Evolutionary conservation across 306 rosid species (phyloP).

Genomic region (Cyamopsis tetragonoloba): DNA sequence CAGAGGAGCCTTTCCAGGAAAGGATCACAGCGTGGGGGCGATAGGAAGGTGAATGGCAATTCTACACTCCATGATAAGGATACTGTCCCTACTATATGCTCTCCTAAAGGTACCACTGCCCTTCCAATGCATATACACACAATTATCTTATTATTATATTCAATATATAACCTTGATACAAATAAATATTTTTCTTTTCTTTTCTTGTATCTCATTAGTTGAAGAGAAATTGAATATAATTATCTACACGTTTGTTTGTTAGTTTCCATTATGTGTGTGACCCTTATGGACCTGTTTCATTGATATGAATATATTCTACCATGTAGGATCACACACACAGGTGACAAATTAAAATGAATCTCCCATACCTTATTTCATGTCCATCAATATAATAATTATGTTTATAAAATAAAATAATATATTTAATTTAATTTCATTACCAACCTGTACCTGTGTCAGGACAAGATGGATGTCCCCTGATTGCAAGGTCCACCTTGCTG

Average conservation of each 20-base stretch:
- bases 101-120: constrained; percentile 56
- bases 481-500: constrained; percentile 21
- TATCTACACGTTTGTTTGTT: constrained; percentile 12
- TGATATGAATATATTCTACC: not conserved
- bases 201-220: not conserved
- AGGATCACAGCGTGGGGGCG: constrained; percentile 61
- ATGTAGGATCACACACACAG: not conserved
- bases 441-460: constrained; percentile 40
- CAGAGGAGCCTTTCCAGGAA: constrained; percentile 80
- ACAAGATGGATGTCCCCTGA: constrained; percentile 35
- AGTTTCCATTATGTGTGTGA: constrained; percentile 6
- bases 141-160: not conserved
- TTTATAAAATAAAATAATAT: too few relatives aligned
- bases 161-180: too few relatives aligned
- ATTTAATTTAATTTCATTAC: constrained; percentile 26
- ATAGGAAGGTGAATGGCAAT: constrained; percentile 47
- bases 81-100: constrained; percentile 24
- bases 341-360: constrained; percentile 31
- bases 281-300: not conserved
- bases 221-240: constrained; percentile 3
- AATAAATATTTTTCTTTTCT: not conserved
- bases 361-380: constrained; percentile 31
- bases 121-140: not conserved
- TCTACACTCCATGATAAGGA: constrained; percentile 49
- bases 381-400: not conserved